Conservation (phyloP, 176 grass and related monocot species). For the Secale cereale region DNA sequence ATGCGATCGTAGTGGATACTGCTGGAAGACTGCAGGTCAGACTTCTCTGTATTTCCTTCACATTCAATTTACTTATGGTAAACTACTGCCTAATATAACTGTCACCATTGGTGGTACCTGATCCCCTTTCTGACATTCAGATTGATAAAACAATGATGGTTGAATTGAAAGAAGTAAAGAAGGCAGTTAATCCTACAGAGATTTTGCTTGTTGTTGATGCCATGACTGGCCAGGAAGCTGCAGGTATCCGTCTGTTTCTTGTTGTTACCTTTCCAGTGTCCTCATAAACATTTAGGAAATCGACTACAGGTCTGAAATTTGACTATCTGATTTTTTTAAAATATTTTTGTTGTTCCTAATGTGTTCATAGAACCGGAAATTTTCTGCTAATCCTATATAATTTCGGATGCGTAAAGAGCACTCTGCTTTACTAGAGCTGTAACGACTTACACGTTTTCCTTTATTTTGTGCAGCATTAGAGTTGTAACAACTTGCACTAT, state of each 20-base stretch:
- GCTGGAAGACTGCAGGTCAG: slow-evolving; percentile 88
- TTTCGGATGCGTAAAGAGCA: not conserved
- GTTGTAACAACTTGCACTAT: not conserved
- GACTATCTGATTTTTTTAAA: not conserved
- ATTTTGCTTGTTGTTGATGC: slow-evolving; percentile 98
- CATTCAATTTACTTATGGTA: not conserved
- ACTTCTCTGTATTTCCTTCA: slow-evolving; percentile 14
- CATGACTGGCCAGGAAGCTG: slow-evolving; percentile 99
- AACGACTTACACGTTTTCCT: slow-evolving; percentile 23
- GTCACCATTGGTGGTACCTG: not conserved
- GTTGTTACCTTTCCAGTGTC: not conserved
- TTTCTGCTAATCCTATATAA: not conserved
- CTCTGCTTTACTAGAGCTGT: no score
- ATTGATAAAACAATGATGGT: slow-evolving; percentile 97
- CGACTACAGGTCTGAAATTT: not conserved
- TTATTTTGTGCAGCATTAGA: slow-evolving; percentile 41
- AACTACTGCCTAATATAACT: not conserved
- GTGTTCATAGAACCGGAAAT: not conserved
- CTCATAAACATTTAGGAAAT: not conserved
- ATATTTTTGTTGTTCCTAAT: not conserved
- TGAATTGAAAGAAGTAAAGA: slow-evolving; percentile 96
- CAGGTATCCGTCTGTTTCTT: slow-evolving; percentile 46
- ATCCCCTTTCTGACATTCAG: slow-evolving; percentile 37
- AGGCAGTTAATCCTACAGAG: slow-evolving; percentile 83
- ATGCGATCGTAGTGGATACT: slow-evolving; percentile 88